Percentiles rank a stretch among this genome's conserved stretches.
These are phyloP conservation scores for Xenosphaeropsis pyriputrescens DNA, from an alignment of 2,329 filamentous ascomycete genomes.

Conservation along the genomic window DNA sequence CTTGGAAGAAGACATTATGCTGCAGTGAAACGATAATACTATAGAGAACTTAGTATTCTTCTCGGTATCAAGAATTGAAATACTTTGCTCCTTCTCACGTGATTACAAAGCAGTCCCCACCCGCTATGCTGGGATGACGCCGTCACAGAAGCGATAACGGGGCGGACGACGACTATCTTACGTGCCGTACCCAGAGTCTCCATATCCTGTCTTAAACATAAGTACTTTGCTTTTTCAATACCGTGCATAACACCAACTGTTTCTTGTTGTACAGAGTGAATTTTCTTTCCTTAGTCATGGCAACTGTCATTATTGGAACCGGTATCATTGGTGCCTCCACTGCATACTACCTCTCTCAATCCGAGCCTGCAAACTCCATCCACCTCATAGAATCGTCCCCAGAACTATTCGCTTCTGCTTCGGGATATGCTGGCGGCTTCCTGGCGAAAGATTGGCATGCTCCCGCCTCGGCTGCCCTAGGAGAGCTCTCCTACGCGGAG, in stretches of 20 bases:
- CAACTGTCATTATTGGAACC: conserved; percentile 52
- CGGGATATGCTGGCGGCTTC: conserved; percentile 61
- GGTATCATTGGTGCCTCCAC: conserved; percentile 58
- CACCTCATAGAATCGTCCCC: conserved; percentile 41
- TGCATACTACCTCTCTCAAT: conserved; percentile 54
- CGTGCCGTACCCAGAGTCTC: no score
- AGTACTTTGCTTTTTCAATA: no score
- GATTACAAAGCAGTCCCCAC: no score
- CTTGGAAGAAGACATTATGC: conserved; percentile 34
- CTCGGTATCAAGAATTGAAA: no score
- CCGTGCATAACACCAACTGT: conserved; percentile 13
- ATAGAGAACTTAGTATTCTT: no score
- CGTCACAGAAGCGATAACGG: no score
- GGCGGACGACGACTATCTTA: no score
- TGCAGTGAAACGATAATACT: no score
- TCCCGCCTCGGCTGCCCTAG: conserved; percentile 39
- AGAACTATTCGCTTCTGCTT: conserved; percentile 57
- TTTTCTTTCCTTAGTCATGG: conserved; percentile 17
- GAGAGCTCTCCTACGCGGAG: conserved; percentile 52
- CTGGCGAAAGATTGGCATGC: conserved; percentile 61
- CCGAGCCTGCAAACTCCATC: conserved; percentile 28
- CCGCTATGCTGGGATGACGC: no score
- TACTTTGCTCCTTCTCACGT: no score
- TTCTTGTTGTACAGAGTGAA: no score
- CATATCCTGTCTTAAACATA: no score